Evolutionary conservation across 2,329 filamentous ascomycete species (phyloP).

Genomic region (Macroventuria anomochaeta): DNA sequence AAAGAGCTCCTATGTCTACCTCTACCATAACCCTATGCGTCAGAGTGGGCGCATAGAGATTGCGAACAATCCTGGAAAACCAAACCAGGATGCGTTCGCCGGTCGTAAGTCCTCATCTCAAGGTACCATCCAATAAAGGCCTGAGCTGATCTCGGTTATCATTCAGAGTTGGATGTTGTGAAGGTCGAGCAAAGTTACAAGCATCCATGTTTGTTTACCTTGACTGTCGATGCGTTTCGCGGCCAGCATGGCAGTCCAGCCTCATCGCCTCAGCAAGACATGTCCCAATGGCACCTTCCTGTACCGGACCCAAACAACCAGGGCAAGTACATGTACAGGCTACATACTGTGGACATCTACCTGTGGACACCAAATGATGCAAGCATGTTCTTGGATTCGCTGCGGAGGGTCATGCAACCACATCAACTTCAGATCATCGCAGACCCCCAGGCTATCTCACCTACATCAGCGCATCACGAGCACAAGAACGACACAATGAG

Average conservation of each 20-base stretch:
- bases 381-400: conserved; percentile 70
- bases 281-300: conserved; percentile 74
- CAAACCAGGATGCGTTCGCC: conserved; percentile 80
- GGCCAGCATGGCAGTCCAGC: conserved; percentile 42
- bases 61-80: conserved; percentile 75
- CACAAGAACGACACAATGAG: conserved; percentile 63
- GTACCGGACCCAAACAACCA: conserved; percentile 75
- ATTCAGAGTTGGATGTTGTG: conserved; percentile 68
- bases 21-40: conserved; percentile 75
- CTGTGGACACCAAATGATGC: conserved; percentile 80
- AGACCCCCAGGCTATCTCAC: conserved; percentile 49
- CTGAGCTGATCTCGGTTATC: conserved; percentile 28
- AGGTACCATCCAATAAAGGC: neutral
- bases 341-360: conserved; percentile 78
- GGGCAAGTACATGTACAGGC: conserved; percentile 78
- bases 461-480: conserved; percentile 46
- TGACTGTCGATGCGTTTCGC: conserved; percentile 62
- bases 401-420: conserved; percentile 71
- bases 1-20: conserved; percentile 79
- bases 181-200: conserved; percentile 74
- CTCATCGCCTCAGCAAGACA: conserved; percentile 56
- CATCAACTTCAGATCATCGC: conserved; percentile 48
- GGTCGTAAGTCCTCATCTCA: conserved; percentile 65
- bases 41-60: conserved; percentile 75
- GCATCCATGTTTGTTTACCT: conserved; percentile 72